A percentile compares a stretch with the other conserved stretches of the same genome.
phyloP scores from a whole-genome alignment of 495 filamentous ascomycete species.

The Bombardia bombarda region DNA sequence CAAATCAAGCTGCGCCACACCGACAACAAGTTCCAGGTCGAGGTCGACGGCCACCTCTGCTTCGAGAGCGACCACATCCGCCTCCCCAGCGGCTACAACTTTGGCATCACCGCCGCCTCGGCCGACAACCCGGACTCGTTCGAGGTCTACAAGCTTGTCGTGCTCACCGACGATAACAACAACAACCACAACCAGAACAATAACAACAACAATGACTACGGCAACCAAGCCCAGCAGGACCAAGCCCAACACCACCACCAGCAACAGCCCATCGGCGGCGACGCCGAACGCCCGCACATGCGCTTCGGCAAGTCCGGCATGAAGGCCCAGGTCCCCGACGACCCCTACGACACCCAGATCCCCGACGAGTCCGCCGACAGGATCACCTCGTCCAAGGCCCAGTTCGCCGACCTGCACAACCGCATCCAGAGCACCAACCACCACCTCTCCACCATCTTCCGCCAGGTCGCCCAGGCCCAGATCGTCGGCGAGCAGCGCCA shows the following conservation, averaged over 20 bases:
- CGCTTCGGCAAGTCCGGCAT: conserved; percentile 14
- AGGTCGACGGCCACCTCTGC: conserved; percentile 73
- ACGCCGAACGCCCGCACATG: conserved; percentile 3
- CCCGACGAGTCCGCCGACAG: conserved; percentile 39
- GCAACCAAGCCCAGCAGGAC: conserved; percentile 13
- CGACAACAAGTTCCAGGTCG: conserved; percentile 60
- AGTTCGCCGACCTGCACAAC: conserved; percentile 76
- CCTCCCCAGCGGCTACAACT: conserved; percentile 73
- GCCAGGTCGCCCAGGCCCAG: conserved; percentile 46
- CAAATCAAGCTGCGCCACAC: conserved; percentile 65
- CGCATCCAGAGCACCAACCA: conserved; percentile 70
- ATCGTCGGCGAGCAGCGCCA: conserved; percentile 51
- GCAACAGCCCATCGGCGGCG: conserved; percentile 2
- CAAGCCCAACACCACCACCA: conserved; percentile 6
- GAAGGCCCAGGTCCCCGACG: conserved; percentile 14
- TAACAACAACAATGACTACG: conserved; percentile 22
- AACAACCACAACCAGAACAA: conserved; percentile 28
- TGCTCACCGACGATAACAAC: conserved; percentile 45
- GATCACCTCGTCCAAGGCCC: conserved; percentile 46
- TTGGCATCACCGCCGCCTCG: conserved; percentile 80
- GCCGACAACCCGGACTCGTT: conserved; percentile 91
- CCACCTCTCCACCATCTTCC: conserved; percentile 60
- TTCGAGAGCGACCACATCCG: conserved; percentile 73
- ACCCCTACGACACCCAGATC: conserved; percentile 34
- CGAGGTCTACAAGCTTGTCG: conserved; percentile 80